Percentiles rank a stretch among this genome's conserved stretches.
phyloP scores from a whole-genome alignment of 148 eudicot species.

The Euryodendron excelsum region DNA sequence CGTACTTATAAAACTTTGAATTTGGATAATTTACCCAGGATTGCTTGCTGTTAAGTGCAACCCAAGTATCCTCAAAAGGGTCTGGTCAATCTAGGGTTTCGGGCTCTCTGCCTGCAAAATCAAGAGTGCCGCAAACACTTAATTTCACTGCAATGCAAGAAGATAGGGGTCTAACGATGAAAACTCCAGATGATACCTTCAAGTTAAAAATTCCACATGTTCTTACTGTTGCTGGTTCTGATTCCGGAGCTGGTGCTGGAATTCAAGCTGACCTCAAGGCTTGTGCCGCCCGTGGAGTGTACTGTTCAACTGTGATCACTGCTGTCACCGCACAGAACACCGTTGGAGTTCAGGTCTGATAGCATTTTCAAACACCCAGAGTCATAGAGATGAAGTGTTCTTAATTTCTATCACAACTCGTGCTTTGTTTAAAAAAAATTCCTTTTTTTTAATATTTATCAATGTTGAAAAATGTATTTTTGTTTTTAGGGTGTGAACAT shows the following conservation, averaged over 20 bases:
- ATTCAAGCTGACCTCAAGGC: conserved; percentile 90
- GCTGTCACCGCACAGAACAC: conserved; percentile 95
- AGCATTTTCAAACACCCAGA: neutral
- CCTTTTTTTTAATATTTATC: neutral
- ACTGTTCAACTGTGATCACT: conserved; percentile 90
- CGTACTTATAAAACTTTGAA: no score
- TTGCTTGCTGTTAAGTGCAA: conserved; percentile 1
- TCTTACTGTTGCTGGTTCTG: conserved; percentile 88
- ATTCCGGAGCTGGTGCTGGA: conserved; percentile 95
- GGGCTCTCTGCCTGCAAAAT: neutral
- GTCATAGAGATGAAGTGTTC: neutral
- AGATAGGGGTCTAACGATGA: conserved; percentile 1
- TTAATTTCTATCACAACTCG: no score
- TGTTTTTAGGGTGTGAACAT: conserved; percentile 61
- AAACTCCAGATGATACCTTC: conserved; percentile 5
- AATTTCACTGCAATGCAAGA: conserved; percentile 31
- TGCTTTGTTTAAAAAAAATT: no score
- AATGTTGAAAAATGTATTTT: neutral
- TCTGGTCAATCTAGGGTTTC: conserved; percentile 14
- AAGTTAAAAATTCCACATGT: conserved; percentile 63
- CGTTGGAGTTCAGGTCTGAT: conserved; percentile 82
- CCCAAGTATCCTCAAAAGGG: conserved; percentile 4
- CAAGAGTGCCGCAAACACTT: neutral
- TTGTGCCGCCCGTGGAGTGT: conserved; percentile 85
- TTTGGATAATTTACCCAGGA: neutral